These are phyloP conservation scores for Leishmania mexicana DNA, from an alignment of 208 protist species.

Conservation along the genomic window DNA sequence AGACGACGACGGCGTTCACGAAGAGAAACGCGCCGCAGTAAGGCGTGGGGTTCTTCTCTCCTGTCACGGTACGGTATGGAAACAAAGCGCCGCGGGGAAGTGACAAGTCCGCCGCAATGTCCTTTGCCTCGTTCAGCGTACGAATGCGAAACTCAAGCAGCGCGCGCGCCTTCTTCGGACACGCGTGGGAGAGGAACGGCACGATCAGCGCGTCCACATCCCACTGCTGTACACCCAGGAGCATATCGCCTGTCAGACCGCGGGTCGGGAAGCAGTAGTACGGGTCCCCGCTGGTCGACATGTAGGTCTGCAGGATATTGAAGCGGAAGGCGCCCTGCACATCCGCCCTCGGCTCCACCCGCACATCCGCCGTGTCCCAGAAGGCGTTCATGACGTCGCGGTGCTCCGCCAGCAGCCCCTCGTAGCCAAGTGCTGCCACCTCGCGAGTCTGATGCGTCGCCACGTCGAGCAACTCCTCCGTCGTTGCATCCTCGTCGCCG, in stretches of 20 bases:
- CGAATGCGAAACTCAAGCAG: conserved; percentile 88
- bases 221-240: conserved; percentile 84
- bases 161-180: conserved; percentile 66
- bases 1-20: conserved; percentile 86
- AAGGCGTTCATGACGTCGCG: conserved; percentile 58
- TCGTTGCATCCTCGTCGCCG: conserved; percentile 70
- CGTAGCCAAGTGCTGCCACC: conserved; percentile 64
- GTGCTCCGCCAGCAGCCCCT: conserved; percentile 68
- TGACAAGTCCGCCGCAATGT: conserved; percentile 77
- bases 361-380: conserved; percentile 76
- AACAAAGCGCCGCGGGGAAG: conserved; percentile 85
- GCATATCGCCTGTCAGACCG: conserved; percentile 72
- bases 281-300: conserved; percentile 44
- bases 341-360: conserved; percentile 41
- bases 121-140: conserved; percentile 72
- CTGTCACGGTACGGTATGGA: conserved; percentile 82
- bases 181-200: conserved; percentile 84
- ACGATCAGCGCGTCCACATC: conserved; percentile 88
- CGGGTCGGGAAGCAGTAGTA: conserved; percentile 72
- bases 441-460: conserved; percentile 60
- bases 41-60: conserved; percentile 69
- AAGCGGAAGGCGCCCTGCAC: conserved; percentile 85
- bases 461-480: conserved; percentile 84
- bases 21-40: conserved; percentile 82
- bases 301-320: conserved; percentile 86